Evolutionary conservation across 345 rosid species (phyloP), one percentile per base, ranked within the genome.

Genomic region (Turritis glabra): DNA sequence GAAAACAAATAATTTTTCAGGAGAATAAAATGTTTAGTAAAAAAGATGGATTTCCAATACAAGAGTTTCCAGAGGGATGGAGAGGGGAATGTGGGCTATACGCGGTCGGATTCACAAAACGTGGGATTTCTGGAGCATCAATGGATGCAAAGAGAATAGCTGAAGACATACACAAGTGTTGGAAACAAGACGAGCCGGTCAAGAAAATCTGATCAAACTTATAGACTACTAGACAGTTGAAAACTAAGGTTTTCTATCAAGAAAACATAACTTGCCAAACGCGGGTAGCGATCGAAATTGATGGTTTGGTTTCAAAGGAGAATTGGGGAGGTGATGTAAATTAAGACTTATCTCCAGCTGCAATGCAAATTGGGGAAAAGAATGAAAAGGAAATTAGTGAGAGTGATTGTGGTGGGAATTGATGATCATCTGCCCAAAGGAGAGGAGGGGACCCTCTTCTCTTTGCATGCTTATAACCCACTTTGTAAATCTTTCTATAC

Each of bases 31-130:
- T 91, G 97, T 94, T 92, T 63, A 87, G 87, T 23, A 81, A 86
- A 80, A 79, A 90, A 71, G 92, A 94, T 71, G 99, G 99, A 26
- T 74, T 87, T 32, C 97, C 97, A 12, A 37, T 79, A 61, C 74
- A 75, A 74, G 82, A 90, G 58, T 94, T 90, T 69, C 97, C 99
- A 14, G 80, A 86, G 21, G 97, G 97, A 59, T 94, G 99, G 99
- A 94, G 91, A 94, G 97, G 99, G 2, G 97, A 87, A 40, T 33
- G 79, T 72, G 99, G 97, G 17, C 61, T 92, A 69, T 94, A 91
- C 19, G 96, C 99, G 2, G 99, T 94, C 8, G 99, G 99, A 55
- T 94, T 94, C 84, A 86, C 93, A 3, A 86, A 84, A 79, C 93
- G 92, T 44, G 99, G 99, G 4, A 64, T 94, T 14, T 81, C 87